Evolutionary conservation across 768 basidiomycete genomes (phyloP), one percentile per base, ranked within the genome.

Genomic region (Phlegmacium glaucopus): DNA sequence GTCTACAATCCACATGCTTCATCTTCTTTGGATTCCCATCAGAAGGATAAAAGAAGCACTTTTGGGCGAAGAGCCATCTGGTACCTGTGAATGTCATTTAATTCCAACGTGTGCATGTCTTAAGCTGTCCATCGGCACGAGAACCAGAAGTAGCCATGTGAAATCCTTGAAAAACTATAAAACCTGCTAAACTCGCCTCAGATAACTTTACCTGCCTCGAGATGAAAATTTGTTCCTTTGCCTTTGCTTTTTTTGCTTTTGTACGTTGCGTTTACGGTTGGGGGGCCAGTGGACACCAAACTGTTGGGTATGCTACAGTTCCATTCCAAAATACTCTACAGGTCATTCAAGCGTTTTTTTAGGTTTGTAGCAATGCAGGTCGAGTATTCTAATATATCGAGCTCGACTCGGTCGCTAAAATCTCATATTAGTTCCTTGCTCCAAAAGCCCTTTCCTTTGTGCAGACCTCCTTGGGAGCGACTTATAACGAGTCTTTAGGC

Each of bases 381-480:
- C 49, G 34, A 42, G 27, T 17, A 12, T 37, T 10, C 38, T n/a
- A 8, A 11, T 17, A 40, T 13, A n/a, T 37, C 25, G 8, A 8
- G 13, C 17, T 28, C 26, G 11, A 40, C 27, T 11, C 25, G 17
- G n/a, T 36, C 29, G 15, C 45, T 11, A 11, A 44, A 30, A 18
- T 8, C 8, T 28, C 5, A 57, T 13, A 9, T 12, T 50, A 79
- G 77, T 80, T 80, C 57, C 62, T 80, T 17, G 67, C 68, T 10
- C 70, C 76, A 4, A 75, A 74, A 7, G 71, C 78, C 1, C 64
- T 76, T 6, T 60, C 69, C 3, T 76, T 75, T 48, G 78, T 80
- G 3, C 57, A 77, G 50, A 60, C 66, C 0, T 71, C 72, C 4
- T 61, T 80, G 8, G 72, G 72, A 1, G 61, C 72, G 0, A 71